Base-by-base conservation (phyloP, 140 eudicot species). In the Cichorium intybus region DNA sequence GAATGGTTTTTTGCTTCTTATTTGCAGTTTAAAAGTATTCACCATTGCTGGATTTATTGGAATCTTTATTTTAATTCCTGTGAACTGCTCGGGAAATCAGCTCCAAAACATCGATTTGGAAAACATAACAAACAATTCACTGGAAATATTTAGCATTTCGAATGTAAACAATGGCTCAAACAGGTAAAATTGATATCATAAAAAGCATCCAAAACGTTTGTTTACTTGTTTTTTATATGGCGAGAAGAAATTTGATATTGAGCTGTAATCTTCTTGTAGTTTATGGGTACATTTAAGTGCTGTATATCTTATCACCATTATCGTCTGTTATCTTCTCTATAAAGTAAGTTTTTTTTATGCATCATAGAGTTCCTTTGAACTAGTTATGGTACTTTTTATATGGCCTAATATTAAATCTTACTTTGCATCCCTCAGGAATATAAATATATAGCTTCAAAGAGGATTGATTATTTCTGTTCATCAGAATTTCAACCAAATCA, bases 271-370 rank as follows among this genome's bases (percentile, higher is more conserved):
- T 54, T 70, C 6, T 74, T 72, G 84, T 86, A 85, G 95, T 81
- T 67, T 85, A 66, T 85, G 95, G 95, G 72, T 74, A 33, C 95
- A 85, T 74, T 74, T 77, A 65, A 74, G 70, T 52, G 89, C 89
- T 35, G 81, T 82, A 35, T 85, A 85, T 68, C 28, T 80, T 65
- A 56, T 82, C 74, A 70, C 86, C 62, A 5, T 74, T 20, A 48
- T 68, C 53, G 82, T 69, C 16, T 85, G 89, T 68, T 80, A 14
- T 67, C 81, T 85, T 73, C 95, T 85, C 24, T 85, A 79, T 56
- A 31, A 57, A 58, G 95, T 74, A 79, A 77, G 86, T 68, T 52
- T n/a, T 16, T 34, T 39, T 46, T 12, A 43, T 18, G 29, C 43
- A 24, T 47, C 7, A 47, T 3, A 16, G 15, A n/a, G n/a, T n/a